phyloP scores from a whole-genome alignment of 2,329 filamentous ascomycete species.

The Fusarium agapanthi region DNA sequence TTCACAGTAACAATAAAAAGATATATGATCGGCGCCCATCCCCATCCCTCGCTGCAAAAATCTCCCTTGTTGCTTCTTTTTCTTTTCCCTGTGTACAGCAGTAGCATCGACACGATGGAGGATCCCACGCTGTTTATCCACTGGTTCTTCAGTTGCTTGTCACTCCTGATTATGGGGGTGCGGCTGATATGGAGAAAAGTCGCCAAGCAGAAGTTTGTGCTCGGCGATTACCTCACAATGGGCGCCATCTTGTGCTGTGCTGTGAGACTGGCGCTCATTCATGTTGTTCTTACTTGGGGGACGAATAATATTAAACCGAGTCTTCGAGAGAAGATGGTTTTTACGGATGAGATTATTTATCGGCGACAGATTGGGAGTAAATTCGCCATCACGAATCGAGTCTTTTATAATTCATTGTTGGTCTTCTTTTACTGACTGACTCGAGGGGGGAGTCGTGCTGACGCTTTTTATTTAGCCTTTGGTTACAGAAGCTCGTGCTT shows the following conservation, averaged over 20 bases:
- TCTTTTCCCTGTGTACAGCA: neutral
- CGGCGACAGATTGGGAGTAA: neutral
- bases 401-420: slow-evolving; percentile 4
- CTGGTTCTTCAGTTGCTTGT: slow-evolving; percentile 1
- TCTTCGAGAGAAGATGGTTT: neutral
- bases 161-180: neutral
- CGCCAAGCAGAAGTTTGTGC: neutral
- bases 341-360: neutral
- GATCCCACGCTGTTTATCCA: neutral
- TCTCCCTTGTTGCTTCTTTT: neutral
- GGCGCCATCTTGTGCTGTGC: neutral
- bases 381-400: neutral
- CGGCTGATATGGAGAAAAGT: neutral
- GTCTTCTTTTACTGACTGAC: neutral
- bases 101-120: neutral
- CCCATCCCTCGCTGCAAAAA: neutral
- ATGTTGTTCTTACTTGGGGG: neutral
- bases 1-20: neutral
- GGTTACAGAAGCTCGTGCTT: slow-evolving; percentile 32
- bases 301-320: neutral
- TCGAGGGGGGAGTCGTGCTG: neutral
- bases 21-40: neutral
- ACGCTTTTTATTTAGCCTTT: slow-evolving; percentile 1
- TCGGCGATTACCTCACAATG: neutral
- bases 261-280: neutral